These are phyloP conservation scores for Chytridium lagenaria DNA, from an alignment of 371 early-diverging fungal genomes.

Conservation along the genomic window DNA sequence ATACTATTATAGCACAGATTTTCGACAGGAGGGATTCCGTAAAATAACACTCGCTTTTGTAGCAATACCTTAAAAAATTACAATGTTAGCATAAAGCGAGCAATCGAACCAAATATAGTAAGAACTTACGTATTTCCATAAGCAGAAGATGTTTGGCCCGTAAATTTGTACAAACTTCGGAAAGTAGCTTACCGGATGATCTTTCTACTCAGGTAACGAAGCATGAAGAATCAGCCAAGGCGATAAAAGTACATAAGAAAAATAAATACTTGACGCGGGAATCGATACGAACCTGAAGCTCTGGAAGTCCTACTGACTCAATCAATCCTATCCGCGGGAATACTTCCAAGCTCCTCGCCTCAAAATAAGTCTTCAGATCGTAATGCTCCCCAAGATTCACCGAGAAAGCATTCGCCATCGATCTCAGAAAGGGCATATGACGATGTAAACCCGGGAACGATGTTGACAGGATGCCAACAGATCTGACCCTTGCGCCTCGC, in stretches of 20 bases:
- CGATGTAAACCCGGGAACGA: slow-evolving; percentile 27
- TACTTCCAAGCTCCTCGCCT: neutral
- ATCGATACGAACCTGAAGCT: slow-evolving; percentile 27
- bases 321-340: slow-evolving; percentile 18
- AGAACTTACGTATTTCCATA: slow-evolving; percentile 34
- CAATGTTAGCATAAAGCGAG: neutral
- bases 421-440: slow-evolving; percentile 32
- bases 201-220: slow-evolving; percentile 17
- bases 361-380: slow-evolving; percentile 25
- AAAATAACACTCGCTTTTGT: slow-evolving; percentile 32
- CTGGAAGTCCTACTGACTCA: slow-evolving; percentile 25
- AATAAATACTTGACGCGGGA: too few species aligned
- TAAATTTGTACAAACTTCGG: slow-evolving; percentile 20
- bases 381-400: slow-evolving; percentile 23
- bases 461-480: slow-evolving; percentile 26
- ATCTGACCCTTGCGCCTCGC: slow-evolving; percentile 26
- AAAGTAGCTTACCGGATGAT: slow-evolving; percentile 27
- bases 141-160: slow-evolving; percentile 23
- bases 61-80: slow-evolving; percentile 22
- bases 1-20: slow-evolving; percentile 24
- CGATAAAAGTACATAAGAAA: too few species aligned
- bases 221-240: too few species aligned
- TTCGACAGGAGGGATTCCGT: slow-evolving; percentile 30
- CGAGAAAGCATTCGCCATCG: slow-evolving; percentile 21
- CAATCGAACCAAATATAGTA: neutral